These are phyloP conservation scores for Kingdonia uniflora DNA, from an alignment of 164 flowering plant species.

Conservation along the genomic window DNA sequence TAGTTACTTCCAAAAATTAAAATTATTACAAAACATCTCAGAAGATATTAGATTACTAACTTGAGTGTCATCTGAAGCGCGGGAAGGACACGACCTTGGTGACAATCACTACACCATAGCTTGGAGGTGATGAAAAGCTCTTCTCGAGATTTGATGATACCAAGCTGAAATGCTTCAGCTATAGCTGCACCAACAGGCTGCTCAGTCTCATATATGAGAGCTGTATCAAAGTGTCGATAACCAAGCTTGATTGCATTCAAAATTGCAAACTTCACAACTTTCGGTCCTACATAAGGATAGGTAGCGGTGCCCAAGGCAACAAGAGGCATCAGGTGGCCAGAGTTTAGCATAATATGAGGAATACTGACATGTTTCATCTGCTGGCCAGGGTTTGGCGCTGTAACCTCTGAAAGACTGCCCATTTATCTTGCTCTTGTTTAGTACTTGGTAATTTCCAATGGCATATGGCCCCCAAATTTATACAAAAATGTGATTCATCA, in stretches of 20 bases:
- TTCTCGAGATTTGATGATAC: neutral
- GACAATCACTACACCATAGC: neutral
- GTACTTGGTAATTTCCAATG: too few species aligned
- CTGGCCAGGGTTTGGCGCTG: too few species aligned
- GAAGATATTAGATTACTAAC: neutral
- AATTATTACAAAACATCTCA: neutral
- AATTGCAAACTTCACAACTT: neutral
- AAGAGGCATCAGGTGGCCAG: too few species aligned
- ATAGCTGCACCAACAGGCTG: slow-evolving; percentile 3
- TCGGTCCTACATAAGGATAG: neutral
- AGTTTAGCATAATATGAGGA: too few species aligned
- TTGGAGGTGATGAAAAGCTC: slow-evolving; percentile 7
- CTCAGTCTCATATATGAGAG: neutral
- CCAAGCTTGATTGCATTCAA: slow-evolving; percentile 2
- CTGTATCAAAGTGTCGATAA: slow-evolving; percentile 6
- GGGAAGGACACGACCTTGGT: slow-evolving; percentile 1
- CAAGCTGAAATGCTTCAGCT: neutral
- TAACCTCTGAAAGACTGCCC: too few species aligned
- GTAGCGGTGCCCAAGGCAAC: neutral
- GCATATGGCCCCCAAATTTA: too few species aligned
- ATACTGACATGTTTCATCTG: too few species aligned
- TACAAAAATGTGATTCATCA: too few species aligned
- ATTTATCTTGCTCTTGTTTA: too few species aligned
- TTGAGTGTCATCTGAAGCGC: neutral
- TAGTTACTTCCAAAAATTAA: neutral